phyloP scores from a whole-genome alignment of 495 filamentous ascomycete species.

The Penicillium arizonense region DNA sequence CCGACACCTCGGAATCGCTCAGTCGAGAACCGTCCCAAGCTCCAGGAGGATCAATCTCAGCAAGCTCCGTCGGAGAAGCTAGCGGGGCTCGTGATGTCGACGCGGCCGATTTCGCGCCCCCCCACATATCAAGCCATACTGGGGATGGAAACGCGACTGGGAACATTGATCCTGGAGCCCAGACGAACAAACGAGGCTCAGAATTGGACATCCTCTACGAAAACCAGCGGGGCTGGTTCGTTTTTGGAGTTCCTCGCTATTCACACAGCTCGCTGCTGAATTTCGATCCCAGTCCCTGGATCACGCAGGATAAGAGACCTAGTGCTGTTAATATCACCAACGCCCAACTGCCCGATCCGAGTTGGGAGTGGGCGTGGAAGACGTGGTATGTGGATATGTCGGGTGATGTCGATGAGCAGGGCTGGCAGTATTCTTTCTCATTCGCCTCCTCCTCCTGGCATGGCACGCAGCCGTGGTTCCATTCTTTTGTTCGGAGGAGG shows the following conservation, averaged over 20 bases:
- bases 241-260: conserved; percentile 88
- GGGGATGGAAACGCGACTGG: conserved; percentile 19
- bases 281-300: conserved; percentile 84
- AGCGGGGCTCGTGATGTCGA: conserved; percentile 10
- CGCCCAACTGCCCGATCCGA: conserved; percentile 90
- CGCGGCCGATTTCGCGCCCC: conserved; percentile 16
- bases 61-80: conserved; percentile 18
- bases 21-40: conserved; percentile 24
- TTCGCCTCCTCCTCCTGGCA: conserved; percentile 88
- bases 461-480: conserved; percentile 84
- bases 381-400: conserved; percentile 93
- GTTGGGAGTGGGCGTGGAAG: conserved; percentile 95
- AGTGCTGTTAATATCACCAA: conserved; percentile 85
- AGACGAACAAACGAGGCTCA: conserved; percentile 11
- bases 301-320: conserved; percentile 66
- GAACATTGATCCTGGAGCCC: conserved; percentile 10
- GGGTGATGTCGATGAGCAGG: conserved; percentile 83
- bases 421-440: conserved; percentile 92
- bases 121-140: conserved; percentile 18
- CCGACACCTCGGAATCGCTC: conserved; percentile 16
- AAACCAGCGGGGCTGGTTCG: conserved; percentile 81
- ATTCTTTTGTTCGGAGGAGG: conserved; percentile 84
- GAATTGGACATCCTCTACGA: conserved; percentile 93
- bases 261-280: conserved; percentile 82
- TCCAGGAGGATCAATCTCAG: conserved; percentile 19